A percentile compares a stretch with the other conserved stretches of the same genome.
These are phyloP conservation scores for Bruguiera parviflora DNA, from an alignment of 345 rosid species.

Conservation along the genomic window DNA sequence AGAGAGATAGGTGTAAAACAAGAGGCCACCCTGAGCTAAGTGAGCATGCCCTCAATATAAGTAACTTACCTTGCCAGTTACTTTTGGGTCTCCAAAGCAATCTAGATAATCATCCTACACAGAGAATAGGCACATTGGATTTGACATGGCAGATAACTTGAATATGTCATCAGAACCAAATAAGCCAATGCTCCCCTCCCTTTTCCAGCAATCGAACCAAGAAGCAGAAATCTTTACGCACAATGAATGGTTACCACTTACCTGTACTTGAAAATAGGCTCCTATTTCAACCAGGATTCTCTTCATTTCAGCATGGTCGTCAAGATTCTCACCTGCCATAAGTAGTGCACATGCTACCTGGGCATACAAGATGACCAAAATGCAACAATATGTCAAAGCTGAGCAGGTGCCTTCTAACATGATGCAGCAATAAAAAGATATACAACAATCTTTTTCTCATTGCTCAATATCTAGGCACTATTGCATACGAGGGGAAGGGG, in stretches of 20 bases:
- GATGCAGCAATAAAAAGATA: no score
- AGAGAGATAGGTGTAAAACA: neutral
- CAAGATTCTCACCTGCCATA: constrained; percentile 68
- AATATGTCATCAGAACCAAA: neutral
- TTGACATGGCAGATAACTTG: neutral
- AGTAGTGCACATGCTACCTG: constrained; percentile 88
- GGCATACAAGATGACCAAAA: neutral
- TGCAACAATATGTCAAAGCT: neutral
- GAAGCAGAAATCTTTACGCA: neutral
- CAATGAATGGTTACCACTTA: constrained; percentile 9
- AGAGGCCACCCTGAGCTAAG: neutral
- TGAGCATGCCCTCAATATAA: neutral
- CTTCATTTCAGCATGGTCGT: constrained; percentile 59
- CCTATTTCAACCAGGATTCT: constrained; percentile 69
- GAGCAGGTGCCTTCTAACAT: no score
- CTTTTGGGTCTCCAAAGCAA: constrained; percentile 71
- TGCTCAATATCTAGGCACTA: neutral
- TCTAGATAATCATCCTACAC: constrained; percentile 80
- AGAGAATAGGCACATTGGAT: constrained; percentile 1
- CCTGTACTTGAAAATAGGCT: constrained; percentile 84
- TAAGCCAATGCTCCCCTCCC: neutral
- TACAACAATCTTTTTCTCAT: no score
- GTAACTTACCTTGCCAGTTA: constrained; percentile 63
- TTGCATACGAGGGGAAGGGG: no score
- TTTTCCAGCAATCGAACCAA: neutral